Conservation (phyloP, 208 protist species). For the Trypanosoma brucei region DNA sequence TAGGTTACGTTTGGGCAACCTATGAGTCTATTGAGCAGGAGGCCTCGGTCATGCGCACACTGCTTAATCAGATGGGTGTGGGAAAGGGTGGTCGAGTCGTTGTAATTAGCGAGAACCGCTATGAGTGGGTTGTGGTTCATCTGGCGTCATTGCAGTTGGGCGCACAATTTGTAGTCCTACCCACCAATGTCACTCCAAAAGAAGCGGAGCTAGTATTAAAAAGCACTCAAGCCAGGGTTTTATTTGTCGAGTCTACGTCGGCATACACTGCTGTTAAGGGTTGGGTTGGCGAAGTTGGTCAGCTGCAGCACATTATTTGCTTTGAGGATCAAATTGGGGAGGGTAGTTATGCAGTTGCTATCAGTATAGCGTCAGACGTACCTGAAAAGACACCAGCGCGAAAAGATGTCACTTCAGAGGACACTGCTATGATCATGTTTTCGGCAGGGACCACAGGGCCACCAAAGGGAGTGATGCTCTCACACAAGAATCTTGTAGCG, state of each 20-base stretch:
- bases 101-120: constrained; percentile 88
- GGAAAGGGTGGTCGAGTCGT: constrained; percentile 80
- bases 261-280: constrained; percentile 71
- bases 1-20: constrained; percentile 88
- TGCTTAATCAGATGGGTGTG: constrained; percentile 78
- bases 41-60: constrained; percentile 73
- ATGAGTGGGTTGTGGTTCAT: constrained; percentile 90
- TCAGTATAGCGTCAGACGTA: constrained; percentile 77
- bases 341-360: constrained; percentile 80
- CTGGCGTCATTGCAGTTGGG: constrained; percentile 85
- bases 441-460: constrained; percentile 89
- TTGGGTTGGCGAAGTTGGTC: constrained; percentile 77
- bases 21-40: constrained; percentile 85
- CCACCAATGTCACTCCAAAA: constrained; percentile 84
- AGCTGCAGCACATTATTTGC: constrained; percentile 81
- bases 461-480: constrained; percentile 94
- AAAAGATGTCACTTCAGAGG: constrained; percentile 70
- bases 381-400: constrained; percentile 57
- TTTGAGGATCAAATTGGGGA: constrained; percentile 86
- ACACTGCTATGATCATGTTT: constrained; percentile 91
- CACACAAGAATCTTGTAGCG: constrained; percentile 88
- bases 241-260: constrained; percentile 83
- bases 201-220: constrained; percentile 82
- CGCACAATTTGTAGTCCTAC: constrained; percentile 84
- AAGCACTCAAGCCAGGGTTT: constrained; percentile 77